Conservation (phyloP, 257 asterid species). For the Plantago ovata region DNA sequence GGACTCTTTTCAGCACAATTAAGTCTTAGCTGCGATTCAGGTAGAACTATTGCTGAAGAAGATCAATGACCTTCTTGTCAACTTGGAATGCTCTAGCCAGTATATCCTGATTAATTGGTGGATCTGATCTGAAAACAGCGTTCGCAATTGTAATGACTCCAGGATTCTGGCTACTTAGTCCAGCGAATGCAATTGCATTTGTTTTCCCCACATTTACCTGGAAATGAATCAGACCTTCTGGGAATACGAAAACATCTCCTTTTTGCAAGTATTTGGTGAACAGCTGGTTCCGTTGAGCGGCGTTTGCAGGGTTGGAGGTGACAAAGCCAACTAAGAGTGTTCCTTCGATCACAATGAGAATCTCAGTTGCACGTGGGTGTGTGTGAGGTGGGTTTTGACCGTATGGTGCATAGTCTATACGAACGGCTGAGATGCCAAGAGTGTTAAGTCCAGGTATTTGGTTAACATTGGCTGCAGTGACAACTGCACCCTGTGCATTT, state of each 20-base stretch:
- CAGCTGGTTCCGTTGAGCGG: slow-evolving; percentile 4
- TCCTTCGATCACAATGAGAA: slow-evolving; percentile 18
- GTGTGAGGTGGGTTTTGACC: slow-evolving; percentile 26
- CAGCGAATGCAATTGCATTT: slow-evolving; percentile 12
- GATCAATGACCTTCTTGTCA: neutral
- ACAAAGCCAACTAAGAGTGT: slow-evolving; percentile 21
- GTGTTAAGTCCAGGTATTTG: slow-evolving; percentile 24
- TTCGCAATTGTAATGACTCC: slow-evolving; percentile 27
- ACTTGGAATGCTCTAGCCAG: neutral
- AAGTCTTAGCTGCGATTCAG: too few species aligned
- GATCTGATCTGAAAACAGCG: slow-evolving; percentile 26
- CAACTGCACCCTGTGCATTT: slow-evolving; percentile 9
- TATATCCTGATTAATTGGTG: slow-evolving; percentile 9
- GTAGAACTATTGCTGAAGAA: neutral
- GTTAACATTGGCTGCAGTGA: slow-evolving; percentile 12
- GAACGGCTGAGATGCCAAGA: slow-evolving; percentile 20
- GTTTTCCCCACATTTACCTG: slow-evolving; percentile 16
- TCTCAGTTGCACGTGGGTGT: slow-evolving; percentile 26
- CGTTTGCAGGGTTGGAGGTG: slow-evolving; percentile 17
- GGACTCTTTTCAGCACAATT: too few species aligned
- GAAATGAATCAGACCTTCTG: slow-evolving; percentile 26
- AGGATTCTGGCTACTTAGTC: slow-evolving; percentile 27
- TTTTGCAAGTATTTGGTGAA: slow-evolving; percentile 7
- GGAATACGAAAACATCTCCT: slow-evolving; percentile 21
- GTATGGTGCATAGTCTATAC: slow-evolving; percentile 18